phyloP scores from a whole-genome alignment of 2,329 filamentous ascomycete genomes.

The Aspergillus neotritici region DNA sequence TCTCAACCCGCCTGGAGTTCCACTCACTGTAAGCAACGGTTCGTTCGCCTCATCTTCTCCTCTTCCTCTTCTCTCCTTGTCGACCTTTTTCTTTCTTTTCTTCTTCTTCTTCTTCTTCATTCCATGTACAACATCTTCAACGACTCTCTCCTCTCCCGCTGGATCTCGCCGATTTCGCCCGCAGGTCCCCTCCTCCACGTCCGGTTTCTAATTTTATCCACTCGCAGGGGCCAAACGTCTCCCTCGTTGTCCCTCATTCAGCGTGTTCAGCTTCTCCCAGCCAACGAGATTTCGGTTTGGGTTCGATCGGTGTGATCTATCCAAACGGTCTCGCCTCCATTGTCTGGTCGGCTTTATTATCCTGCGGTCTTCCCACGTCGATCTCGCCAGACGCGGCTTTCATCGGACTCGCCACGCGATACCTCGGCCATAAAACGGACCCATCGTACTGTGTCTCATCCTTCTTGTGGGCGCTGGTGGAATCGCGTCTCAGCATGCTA shows the following conservation, averaged over 20 bases:
- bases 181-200: no score
- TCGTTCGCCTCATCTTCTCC: not conserved
- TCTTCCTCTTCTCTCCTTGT: conserved; percentile 2
- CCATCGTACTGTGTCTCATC: not conserved
- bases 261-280: no score
- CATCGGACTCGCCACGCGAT: no score
- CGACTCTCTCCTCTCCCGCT: not conserved
- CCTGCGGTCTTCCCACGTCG: not conserved
- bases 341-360: not conserved
- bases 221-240: no score
- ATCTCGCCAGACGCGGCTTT: not conserved
- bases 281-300: no score
- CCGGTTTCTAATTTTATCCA: not conserved
- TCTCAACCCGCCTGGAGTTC: no score
- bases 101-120: not conserved
- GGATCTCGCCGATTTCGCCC: no score
- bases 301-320: not conserved
- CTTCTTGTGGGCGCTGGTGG: conserved; percentile 10
- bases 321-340: not conserved
- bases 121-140: not conserved
- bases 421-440: not conserved
- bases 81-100: not conserved
- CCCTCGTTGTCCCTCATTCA: not conserved
- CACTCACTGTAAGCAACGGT: no score
- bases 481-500: conserved; percentile 34